Conservation (phyloP, 2,329 filamentous ascomycete genomes). For the Trichoderma gracile region DNA sequence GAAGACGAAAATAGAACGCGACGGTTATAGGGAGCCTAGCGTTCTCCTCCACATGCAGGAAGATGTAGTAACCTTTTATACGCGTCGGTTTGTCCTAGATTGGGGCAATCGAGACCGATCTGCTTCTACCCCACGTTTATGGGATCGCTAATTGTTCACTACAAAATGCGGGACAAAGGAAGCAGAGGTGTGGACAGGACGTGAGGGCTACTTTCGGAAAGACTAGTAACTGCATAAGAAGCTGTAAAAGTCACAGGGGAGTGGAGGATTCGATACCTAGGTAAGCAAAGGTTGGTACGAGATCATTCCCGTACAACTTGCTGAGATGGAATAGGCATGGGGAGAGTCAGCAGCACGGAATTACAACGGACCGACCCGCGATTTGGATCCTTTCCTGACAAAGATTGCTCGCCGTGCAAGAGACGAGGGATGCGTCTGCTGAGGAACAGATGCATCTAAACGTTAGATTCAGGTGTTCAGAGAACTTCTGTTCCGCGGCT, state of each 20-base stretch:
- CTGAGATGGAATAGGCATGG: neutral
- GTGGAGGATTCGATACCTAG: too few species aligned
- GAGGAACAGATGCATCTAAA: neutral
- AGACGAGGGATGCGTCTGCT: neutral
- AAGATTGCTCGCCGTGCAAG: neutral
- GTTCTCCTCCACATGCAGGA: neutral
- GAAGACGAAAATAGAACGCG: neutral
- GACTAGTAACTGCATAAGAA: too few species aligned
- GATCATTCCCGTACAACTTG: too few species aligned
- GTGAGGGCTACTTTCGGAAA: too few species aligned
- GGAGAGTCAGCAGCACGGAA: neutral
- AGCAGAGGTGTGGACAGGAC: neutral
- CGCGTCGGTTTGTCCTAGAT: conserved; percentile 1
- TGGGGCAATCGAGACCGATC: neutral
- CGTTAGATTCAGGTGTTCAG: too few species aligned
- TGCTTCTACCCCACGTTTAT: conserved; percentile 1
- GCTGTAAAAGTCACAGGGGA: too few species aligned
- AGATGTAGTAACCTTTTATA: conserved; percentile 16
- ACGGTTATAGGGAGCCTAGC: neutral
- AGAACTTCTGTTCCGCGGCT: too few species aligned
- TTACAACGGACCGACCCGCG: neutral
- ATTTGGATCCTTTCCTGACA: too few species aligned
- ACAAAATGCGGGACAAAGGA: neutral
- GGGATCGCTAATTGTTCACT: neutral
- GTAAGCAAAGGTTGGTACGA: too few species aligned